Evolutionary conservation across 1,284 basidiomycete genomes (phyloP), one percentile per base, ranked within the genome.

Genomic region (Ceratobasidium sp.): DNA sequence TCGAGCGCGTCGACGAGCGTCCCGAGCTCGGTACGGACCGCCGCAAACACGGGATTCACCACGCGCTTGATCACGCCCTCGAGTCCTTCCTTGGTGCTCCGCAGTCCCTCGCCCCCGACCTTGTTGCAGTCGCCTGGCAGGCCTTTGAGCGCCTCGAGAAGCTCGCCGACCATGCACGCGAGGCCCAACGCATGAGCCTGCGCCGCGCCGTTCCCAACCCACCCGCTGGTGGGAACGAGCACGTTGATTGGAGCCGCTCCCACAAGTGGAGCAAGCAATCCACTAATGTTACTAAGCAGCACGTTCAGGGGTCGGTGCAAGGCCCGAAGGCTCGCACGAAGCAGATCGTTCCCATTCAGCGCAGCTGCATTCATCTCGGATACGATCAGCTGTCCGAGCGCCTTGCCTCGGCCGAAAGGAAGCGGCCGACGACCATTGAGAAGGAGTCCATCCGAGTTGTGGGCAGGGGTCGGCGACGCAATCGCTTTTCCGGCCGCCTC

Each of bases 401-500:
- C 85, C 77, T 84, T 86, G 17, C 92, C 93, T 78, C 92, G 88
- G 43, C 91, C 92, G 46, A 86, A 78, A 19, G 93, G 92, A 77
- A 94, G 88, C 29, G 91, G 90, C 29, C 89, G 88, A 80, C 88
- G 90, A 37, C 92, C 92, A 65, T 84, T 84, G 76, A 77, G 69
- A 19, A 92, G 82, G 51, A 87, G 82, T 77, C 93, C 91, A 74
- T 83, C 83, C 22, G 69, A 61, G 37, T 76, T 76, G 5, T 76
- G 74, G 0, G 86, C 81, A 17, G 76, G 71, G 25, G 69, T 29
- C 8, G 92, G 91, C 79, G 91, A 90, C 15, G 88, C 86, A 56
- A 94, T 85, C 1, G 92, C 90, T 83, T 89, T 92, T 61, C 91
- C 90, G n/a, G 92, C 91, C 0, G 91, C 92, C 82, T 95, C 93